Conservation (phyloP, 768 basidiomycete species). For the Lactarius akahatsu region DNA sequence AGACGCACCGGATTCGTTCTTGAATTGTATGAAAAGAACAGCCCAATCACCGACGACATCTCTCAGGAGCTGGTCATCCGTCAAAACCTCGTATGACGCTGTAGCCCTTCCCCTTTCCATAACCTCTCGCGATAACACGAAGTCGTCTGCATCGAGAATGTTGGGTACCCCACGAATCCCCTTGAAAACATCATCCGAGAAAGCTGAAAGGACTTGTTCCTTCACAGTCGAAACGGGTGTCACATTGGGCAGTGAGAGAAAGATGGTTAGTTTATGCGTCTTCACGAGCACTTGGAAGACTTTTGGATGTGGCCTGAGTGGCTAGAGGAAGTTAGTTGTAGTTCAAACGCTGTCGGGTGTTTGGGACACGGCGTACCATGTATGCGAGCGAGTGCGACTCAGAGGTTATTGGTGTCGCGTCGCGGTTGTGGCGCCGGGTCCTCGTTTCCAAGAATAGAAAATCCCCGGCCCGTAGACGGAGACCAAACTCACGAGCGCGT, state of each 20-base stretch:
- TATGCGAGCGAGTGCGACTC: not conserved
- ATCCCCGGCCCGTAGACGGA: not conserved
- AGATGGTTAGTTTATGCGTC: slow-evolving; percentile 68
- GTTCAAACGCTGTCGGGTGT: not conserved
- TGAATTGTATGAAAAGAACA: slow-evolving; percentile 64
- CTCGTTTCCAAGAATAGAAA: not conserved
- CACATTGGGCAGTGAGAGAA: slow-evolving; percentile 54
- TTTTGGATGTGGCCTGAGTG: slow-evolving; percentile 56
- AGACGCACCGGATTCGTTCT: slow-evolving; percentile 57
- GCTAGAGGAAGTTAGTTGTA: slow-evolving; percentile 37
- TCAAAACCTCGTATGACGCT: slow-evolving; percentile 54
- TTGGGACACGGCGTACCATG: slow-evolving; percentile 19
- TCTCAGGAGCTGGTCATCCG: slow-evolving; percentile 47
- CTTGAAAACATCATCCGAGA: slow-evolving; percentile 47
- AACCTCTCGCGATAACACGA: slow-evolving; percentile 60
- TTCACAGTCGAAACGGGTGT: slow-evolving; percentile 60
- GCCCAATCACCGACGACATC: slow-evolving; percentile 64
- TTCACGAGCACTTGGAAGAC: slow-evolving; percentile 68
- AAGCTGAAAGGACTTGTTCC: slow-evolving; percentile 59
- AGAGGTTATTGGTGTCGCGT: not conserved
- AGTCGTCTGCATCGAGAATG: slow-evolving; percentile 45
- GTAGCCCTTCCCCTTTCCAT: slow-evolving; percentile 52
- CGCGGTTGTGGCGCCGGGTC: slow-evolving; percentile 17
- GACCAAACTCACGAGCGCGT: not conserved
- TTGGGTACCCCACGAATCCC: slow-evolving; percentile 39